phyloP scores from a whole-genome alignment of 202 grass and related monocot genomes.

The Zizania palustris region DNA sequence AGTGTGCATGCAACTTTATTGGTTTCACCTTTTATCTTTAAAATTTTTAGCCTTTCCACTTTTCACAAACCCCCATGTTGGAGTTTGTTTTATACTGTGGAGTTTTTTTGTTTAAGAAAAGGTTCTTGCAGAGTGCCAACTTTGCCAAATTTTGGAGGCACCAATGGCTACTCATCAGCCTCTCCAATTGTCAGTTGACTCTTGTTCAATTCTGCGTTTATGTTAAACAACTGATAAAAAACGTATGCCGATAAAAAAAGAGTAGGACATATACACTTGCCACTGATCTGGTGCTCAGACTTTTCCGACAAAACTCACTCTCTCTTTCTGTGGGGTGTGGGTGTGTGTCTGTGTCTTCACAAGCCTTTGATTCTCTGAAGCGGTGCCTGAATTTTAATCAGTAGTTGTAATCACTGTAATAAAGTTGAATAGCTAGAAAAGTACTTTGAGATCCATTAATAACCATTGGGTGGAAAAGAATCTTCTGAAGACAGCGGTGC shows the following conservation, averaged over 20 bases:
- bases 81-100: constrained; percentile 15
- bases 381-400: too few relatives aligned
- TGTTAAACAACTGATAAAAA: background rate
- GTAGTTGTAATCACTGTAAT: too few relatives aligned
- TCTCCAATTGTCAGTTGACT: constrained; percentile 31
- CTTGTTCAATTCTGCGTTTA: constrained; percentile 2
- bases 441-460: too few relatives aligned
- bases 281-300: background rate
- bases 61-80: constrained; percentile 33
- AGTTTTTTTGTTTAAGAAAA: background rate
- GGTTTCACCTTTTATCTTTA: too few relatives aligned
- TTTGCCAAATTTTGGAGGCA: constrained; percentile 47
- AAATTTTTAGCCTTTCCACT: constrained; percentile 38
- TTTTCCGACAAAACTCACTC: background rate
- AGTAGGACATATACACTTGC: too few relatives aligned
- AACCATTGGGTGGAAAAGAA: too few relatives aligned
- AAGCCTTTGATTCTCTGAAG: too few relatives aligned
- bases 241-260: background rate
- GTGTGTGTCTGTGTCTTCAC: too few relatives aligned
- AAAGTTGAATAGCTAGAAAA: too few relatives aligned
- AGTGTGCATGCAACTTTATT: constrained; percentile 45
- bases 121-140: constrained; percentile 5
- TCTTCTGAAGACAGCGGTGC: too few relatives aligned
- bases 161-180: constrained; percentile 9
- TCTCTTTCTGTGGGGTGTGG: too few relatives aligned